These are phyloP conservation scores for Cryptococcus sp. DNA, from an alignment of 1,284 basidiomycete species.

Conservation along the genomic window DNA sequence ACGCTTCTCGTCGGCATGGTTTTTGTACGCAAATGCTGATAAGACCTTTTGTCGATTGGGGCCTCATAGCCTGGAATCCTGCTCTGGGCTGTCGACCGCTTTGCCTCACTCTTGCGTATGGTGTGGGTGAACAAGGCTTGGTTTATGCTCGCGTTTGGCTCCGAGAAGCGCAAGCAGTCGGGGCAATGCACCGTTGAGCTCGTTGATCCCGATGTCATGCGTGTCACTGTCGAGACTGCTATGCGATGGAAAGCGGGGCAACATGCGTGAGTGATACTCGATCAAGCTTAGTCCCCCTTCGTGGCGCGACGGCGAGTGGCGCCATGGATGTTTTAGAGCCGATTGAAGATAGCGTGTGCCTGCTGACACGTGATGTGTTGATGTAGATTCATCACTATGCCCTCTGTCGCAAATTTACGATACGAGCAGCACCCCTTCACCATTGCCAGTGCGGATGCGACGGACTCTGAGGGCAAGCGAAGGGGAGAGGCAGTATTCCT, in stretches of 20 bases:
- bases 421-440: conserved; percentile 47
- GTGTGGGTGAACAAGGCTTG: conserved; percentile 57
- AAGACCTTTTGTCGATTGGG: too few species aligned
- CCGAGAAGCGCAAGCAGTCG: conserved; percentile 17
- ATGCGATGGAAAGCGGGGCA: conserved; percentile 63
- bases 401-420: neutral
- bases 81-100: conserved; percentile 60
- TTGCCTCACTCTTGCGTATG: conserved; percentile 59
- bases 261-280: conserved; percentile 41
- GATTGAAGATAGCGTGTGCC: too few species aligned
- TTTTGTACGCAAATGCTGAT: too few species aligned
- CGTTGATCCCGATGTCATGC: conserved; percentile 59
- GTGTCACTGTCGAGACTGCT: conserved; percentile 56
- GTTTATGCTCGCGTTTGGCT: neutral
- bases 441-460: conserved; percentile 32
- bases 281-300: neutral
- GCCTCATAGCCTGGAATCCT: conserved; percentile 29
- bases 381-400: conserved; percentile 34
- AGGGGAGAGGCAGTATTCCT: conserved; percentile 30
- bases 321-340: too few species aligned
- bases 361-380: neutral
- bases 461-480: conserved; percentile 5
- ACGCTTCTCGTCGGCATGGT: neutral
- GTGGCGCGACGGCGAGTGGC: too few species aligned
- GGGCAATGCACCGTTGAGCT: conserved; percentile 47